Evolutionary conservation across 345 rosid species (phyloP).

Genomic region (Lagerstroemia speciosa): DNA sequence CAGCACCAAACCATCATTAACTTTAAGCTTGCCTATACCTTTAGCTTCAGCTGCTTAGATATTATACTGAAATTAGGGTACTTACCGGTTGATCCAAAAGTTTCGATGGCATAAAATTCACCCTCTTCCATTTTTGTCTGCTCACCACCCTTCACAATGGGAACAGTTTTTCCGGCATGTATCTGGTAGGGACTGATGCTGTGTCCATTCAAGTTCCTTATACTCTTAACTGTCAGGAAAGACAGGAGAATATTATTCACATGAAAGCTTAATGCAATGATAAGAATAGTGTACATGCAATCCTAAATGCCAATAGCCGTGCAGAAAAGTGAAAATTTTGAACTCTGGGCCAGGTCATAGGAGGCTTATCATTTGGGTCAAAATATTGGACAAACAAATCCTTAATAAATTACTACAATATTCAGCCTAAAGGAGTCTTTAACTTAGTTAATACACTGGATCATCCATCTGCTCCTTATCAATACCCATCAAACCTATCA

Average conservation of each 20-base stretch:
- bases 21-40: neutral
- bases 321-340: neutral
- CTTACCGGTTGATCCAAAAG: conserved; percentile 88
- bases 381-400: neutral
- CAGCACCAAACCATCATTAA: neutral
- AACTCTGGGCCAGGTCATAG: neutral
- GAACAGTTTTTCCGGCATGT: conserved; percentile 95
- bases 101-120: conserved; percentile 87
- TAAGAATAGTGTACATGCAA: neutral
- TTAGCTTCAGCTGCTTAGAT: neutral
- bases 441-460: neutral
- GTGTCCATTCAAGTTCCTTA: conserved; percentile 81
- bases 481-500: no score
- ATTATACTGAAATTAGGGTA: neutral
- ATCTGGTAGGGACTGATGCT: conserved; percentile 81
- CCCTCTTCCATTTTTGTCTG: conserved; percentile 99
- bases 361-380: neutral
- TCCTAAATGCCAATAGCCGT: neutral
- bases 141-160: conserved; percentile 93
- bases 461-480: neutral
- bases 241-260: neutral
- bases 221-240: conserved; percentile 61
- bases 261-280: neutral
- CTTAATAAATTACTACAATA: no score
- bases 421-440: no score